Percentiles rank a stretch among this genome's conserved stretches.
Evolutionary conservation across 768 basidiomycete species (phyloP).

Genomic region (Artomyces pyxidatus): DNA sequence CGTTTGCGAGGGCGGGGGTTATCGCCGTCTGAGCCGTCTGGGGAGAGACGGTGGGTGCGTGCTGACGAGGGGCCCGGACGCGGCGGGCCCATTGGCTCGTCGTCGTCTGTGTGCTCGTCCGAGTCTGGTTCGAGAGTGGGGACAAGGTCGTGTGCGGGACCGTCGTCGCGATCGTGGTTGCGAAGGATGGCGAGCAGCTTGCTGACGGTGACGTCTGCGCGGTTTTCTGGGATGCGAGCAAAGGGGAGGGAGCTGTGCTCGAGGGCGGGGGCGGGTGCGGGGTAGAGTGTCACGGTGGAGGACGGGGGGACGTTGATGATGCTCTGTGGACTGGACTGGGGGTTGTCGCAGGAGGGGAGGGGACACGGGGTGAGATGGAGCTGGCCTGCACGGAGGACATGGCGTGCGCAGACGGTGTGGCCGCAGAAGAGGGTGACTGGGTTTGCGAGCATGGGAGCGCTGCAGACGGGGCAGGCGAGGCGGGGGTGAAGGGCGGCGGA

Average conservation of each 20-base stretch:
- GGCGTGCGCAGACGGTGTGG: constrained; percentile 63
- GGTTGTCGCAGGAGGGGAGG: constrained; percentile 26
- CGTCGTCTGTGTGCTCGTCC: constrained; percentile 21
- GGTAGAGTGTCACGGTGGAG: constrained; percentile 26
- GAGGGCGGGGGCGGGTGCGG: constrained; percentile 23
- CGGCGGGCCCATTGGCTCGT: constrained; percentile 29
- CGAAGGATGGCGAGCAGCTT: constrained; percentile 42
- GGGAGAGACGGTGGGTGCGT: constrained; percentile 2
- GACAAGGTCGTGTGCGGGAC: neutral
- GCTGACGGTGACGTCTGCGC: constrained; percentile 49
- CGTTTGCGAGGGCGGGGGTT: constrained; percentile 22
- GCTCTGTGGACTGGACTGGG: constrained; percentile 13
- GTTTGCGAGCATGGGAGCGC: constrained; percentile 27
- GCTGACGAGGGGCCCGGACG: constrained; percentile 29
- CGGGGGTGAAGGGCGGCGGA: constrained; percentile 26
- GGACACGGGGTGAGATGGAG: constrained; percentile 22
- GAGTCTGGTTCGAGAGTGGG: constrained; percentile 15
- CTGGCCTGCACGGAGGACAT: constrained; percentile 13
- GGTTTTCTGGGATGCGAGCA: constrained; percentile 13
- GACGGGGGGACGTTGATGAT: constrained; percentile 35
- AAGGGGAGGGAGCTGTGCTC: constrained; percentile 8
- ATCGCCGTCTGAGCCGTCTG: constrained; percentile 7
- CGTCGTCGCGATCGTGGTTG: constrained; percentile 6
- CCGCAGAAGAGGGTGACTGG: constrained; percentile 71
- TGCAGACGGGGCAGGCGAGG: constrained; percentile 51